A percentile compares a stretch with the other conserved stretches of the same genome.
Evolutionary conservation across 1,139 yeast species (phyloP).

Genomic region (Geotrichum cucujoidarum): DNA sequence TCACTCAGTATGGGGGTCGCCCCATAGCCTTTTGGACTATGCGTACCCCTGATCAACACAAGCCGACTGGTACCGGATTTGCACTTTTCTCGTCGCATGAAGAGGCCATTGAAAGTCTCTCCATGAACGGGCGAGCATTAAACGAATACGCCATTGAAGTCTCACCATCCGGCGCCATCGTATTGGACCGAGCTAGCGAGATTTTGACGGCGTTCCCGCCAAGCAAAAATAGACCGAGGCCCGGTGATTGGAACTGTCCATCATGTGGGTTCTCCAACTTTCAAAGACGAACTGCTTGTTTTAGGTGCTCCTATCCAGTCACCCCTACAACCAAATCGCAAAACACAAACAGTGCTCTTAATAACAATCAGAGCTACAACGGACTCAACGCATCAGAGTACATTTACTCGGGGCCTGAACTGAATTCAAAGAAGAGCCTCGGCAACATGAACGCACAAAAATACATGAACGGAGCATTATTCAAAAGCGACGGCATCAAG

Average conservation of each 20-base stretch:
- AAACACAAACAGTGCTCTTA: constrained; percentile 8
- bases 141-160: constrained; percentile 76
- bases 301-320: constrained; percentile 89
- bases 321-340: constrained; percentile 43
- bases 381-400: neutral
- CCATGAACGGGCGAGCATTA: constrained; percentile 72
- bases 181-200: constrained; percentile 76
- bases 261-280: constrained; percentile 93
- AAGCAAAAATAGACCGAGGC: constrained; percentile 85
- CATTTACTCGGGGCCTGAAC: neutral
- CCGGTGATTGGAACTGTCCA: constrained; percentile 98
- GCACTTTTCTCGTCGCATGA: constrained; percentile 82
- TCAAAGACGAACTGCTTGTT: constrained; percentile 91
- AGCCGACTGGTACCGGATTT: constrained; percentile 63
- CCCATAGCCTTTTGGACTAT: constrained; percentile 90
- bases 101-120: constrained; percentile 72
- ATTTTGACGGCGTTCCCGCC: constrained; percentile 81
- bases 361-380: neutral
- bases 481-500: constrained; percentile 14
- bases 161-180: constrained; percentile 74
- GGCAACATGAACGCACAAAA: constrained; percentile 22
- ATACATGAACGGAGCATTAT: constrained; percentile 14
- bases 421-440: constrained; percentile 21
- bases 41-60: constrained; percentile 50
- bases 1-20: constrained; percentile 76